These are phyloP conservation scores for Fusarium kyushuense DNA, from an alignment of 2,329 filamentous ascomycete species.

Conservation along the genomic window DNA sequence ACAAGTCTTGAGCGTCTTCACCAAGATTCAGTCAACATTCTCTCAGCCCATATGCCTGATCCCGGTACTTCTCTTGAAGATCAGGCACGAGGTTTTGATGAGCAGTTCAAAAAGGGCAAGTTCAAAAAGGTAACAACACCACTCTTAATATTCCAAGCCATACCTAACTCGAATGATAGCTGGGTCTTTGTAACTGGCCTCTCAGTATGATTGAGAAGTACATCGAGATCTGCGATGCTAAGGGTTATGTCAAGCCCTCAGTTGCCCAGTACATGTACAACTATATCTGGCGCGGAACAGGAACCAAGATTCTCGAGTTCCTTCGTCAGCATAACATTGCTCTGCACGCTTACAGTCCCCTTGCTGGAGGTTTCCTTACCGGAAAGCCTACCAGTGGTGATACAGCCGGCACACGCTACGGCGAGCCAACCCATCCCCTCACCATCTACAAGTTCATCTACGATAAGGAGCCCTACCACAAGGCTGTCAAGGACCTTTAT, in stretches of 20 bases:
- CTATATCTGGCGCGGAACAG: background rate
- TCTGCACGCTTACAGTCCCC: background rate
- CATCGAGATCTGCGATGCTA: background rate
- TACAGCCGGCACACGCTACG: background rate
- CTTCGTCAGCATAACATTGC: background rate
- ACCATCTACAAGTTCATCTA: constrained; percentile 2
- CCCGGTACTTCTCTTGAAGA: background rate
- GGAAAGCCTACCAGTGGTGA: background rate
- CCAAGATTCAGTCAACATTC: background rate
- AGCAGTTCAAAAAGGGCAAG: background rate
- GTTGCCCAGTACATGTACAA: background rate
- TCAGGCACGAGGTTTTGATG: background rate
- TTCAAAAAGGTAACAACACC: background rate
- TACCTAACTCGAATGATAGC: background rate
- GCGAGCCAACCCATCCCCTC: background rate
- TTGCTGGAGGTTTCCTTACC: background rate
- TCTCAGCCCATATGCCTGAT: background rate
- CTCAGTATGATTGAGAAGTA: constrained; percentile 2
- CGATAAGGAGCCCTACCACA: background rate
- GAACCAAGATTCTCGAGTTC: background rate
- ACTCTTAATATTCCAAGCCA: accelerated
- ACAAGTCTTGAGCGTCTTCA: background rate
- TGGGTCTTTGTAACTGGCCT: constrained; percentile 3
- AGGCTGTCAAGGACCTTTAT: background rate
- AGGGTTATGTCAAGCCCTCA: background rate